Base-by-base conservation (phyloP, 2,329 filamentous ascomycete species). In the Fusarium graminum region DNA sequence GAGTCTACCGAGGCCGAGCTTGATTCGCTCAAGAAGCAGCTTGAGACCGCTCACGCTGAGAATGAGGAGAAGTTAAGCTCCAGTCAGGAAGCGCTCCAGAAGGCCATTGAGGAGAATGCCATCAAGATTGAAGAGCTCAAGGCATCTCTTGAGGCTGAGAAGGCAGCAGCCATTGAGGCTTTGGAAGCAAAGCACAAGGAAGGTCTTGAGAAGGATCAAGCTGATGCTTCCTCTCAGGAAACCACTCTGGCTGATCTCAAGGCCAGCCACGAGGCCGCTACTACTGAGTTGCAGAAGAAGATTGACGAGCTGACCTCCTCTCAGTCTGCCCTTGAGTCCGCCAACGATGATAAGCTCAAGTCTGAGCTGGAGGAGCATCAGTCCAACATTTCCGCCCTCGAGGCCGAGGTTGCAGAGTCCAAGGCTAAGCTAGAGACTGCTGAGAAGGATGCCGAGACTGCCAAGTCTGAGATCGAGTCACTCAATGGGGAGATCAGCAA, bases 151-250 rank as follows among this genome's bases (percentile, higher is more conserved):
- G 75, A 79, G 17, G 79, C 83, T 26, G 80, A 88, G 71, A 85
- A 88, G 65, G 74, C 81, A 43, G 75, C 81, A 40, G 72, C 75
- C 13, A 70, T 88, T 13, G 78, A 81, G 40, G 81, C 81, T 6
- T 75, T 89, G 43, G 82, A 87, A 72, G 76, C 80, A n/a, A 82
- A 84, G 64, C 84, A 88, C 65, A 79, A 81, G 30, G 79, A 81
- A 43, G 82, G 84, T 62, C 75, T 88, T 28, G 80, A 80, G 8
- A 80, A 83, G 68, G 81, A 79, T 54, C 78, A 81, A 67, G 71
- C 79, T 1, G 78, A 82, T 46, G 77, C 78, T 10, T 77, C 79
- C 13, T 81, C 80, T 3, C 82, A 86, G 29, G 82, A 86, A 59
- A 77, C 82, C 54, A 78, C 81, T 19, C 72, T 88, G 28, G 75